Evolutionary conservation across 78 protist genomes (phyloP), one percentile per base, ranked within the genome.

Genomic region (Polysphondylium violaceum): DNA sequence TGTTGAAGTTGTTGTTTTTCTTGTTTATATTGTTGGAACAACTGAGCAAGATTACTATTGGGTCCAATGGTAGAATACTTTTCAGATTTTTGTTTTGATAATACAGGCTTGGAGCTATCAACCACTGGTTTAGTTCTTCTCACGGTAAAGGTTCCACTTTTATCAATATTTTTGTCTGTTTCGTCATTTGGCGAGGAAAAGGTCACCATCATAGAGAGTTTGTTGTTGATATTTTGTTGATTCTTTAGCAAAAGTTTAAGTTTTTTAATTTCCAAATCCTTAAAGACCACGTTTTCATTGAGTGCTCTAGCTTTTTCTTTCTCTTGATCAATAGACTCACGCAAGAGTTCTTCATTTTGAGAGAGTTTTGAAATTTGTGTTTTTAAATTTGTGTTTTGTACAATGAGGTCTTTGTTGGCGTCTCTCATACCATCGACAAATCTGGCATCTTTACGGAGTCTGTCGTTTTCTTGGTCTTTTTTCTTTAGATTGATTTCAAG

Each of bases 361-460:
- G 63, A 58, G 7, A 83, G 7, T 43, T 83, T 83, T 23, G 77
- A 17, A 3, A 83, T 55, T 29, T 67, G 77, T 16, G 53, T 55
- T 12, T 83, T 83, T 25, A 83, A 64, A 44, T 69, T 71, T 8
- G 35, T 72, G 33, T 83, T 83, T 83, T 83, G 91, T 7, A 83
- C 91, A 33, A 36, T 69, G 9, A 83, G 74, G 27, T 83, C 91
- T 51, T 83, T 83, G 58, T 83, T 83, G 0, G 91, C 50, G 33
- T 83, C 91, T 44, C 91, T 51, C 91, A 83, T 83, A 19, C 91
- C 91, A 36, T 83, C 91, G 1, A 59, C 68, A 61, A 83, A 83
- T 5, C 65, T 55, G 14, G 91, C 38, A 1, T 83, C 79, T 53
- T 69, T 83, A 44, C 63, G 67, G 3, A 83, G 61, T 8, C 17